Percentiles rank a stretch among this genome's conserved stretches.
Evolutionary conservation across 129 eudicot species (phyloP).

Genomic region (Dittrichia graveolens): DNA sequence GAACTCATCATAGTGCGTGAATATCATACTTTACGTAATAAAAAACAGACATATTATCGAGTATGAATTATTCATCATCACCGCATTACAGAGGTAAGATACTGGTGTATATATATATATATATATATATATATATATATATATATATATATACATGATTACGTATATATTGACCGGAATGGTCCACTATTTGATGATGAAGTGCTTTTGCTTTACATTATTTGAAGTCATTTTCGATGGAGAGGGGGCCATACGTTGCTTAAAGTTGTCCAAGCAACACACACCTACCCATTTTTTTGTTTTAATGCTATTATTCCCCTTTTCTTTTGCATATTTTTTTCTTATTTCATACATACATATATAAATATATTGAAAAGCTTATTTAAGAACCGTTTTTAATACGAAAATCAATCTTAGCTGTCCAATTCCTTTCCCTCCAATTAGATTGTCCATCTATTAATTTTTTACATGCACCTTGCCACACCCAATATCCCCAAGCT

Average conservation of each 20-base stretch:
- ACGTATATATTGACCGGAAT: slow-evolving; percentile 6
- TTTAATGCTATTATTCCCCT: slow-evolving; percentile 22
- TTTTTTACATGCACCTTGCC: too few species aligned
- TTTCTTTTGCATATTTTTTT: slow-evolving; percentile 14
- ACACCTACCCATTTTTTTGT: slow-evolving; percentile 29
- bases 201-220: slow-evolving; percentile 40
- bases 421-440: too few species aligned
- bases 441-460: too few species aligned
- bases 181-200: slow-evolving; percentile 31
- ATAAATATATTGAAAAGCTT: too few species aligned
- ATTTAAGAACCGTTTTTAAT: too few species aligned
- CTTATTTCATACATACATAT: not conserved
- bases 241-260: slow-evolving; percentile 39
- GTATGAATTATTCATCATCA: too few species aligned
- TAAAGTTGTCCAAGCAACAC: slow-evolving; percentile 39
- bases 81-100: too few species aligned
- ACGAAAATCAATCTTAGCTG: slow-evolving; percentile 5
- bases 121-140: slow-evolving; percentile 7
- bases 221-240: slow-evolving; percentile 41
- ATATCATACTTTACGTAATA: too few species aligned
- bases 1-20: too few species aligned
- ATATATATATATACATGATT: not conserved
- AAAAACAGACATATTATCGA: too few species aligned
- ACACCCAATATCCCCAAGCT: too few species aligned
- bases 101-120: not conserved